A percentile compares a stretch with the other conserved stretches of the same genome.
phyloP scores from a whole-genome alignment of 78 protist species.

The Cavenderia fasciculata region DNA sequence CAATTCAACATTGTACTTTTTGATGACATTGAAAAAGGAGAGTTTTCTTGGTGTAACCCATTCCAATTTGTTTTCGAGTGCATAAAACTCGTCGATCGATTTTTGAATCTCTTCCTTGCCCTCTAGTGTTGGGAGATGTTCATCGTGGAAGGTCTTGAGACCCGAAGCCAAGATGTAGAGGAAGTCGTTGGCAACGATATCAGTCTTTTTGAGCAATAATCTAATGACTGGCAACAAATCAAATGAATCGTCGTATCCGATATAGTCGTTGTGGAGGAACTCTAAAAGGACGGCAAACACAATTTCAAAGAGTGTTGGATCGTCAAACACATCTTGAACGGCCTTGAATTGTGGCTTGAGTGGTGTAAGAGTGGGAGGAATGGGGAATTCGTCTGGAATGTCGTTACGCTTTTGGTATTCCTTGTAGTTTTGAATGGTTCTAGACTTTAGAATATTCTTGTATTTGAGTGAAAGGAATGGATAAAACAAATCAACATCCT shows the following conservation, averaged over 20 bases:
- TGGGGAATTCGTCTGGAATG: slow-evolving; percentile 54
- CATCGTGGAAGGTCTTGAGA: slow-evolving; percentile 28
- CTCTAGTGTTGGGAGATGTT: background rate
- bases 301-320: slow-evolving; percentile 63
- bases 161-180: slow-evolving; percentile 36
- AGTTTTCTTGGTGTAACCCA: background rate
- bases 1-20: slow-evolving; percentile 35
- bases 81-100: slow-evolving; percentile 2
- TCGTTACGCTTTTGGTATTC: background rate
- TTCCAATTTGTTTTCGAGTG: background rate
- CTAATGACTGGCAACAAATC: slow-evolving; percentile 36
- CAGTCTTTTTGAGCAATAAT: slow-evolving; percentile 24
- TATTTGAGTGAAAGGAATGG: slow-evolving; percentile 38
- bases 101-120: background rate
- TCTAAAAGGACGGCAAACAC: slow-evolving; percentile 24
- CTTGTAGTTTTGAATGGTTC: background rate
- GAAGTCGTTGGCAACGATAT: slow-evolving; percentile 25
- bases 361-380: slow-evolving; percentile 12
- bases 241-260: slow-evolving; percentile 44
- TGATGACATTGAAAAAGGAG: slow-evolving; percentile 21
- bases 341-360: background rate
- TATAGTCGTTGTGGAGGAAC: background rate
- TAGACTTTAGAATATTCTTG: background rate
- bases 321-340: slow-evolving; percentile 15
- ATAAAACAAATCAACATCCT: slow-evolving; percentile 36